Evolutionary conservation across 2,329 filamentous ascomycete genomes (phyloP).

Genomic region (Verticillium longisporum): DNA sequence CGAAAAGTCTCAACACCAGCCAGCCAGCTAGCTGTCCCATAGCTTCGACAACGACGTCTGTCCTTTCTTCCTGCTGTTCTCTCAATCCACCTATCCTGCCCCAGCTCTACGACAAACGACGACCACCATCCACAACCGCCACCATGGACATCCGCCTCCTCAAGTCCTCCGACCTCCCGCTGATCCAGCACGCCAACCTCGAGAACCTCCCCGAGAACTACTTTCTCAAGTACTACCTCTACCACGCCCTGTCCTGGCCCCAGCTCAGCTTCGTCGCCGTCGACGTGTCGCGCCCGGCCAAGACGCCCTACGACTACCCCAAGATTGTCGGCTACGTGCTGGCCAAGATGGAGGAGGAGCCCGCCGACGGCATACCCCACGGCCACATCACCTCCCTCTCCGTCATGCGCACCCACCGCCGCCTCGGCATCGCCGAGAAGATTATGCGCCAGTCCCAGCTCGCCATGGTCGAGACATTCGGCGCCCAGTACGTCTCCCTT

Average conservation of each 20-base stretch:
- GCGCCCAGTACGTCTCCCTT: conserved; percentile 85
- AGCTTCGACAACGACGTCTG: no score
- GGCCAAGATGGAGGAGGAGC: conserved; percentile 99
- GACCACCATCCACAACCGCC: conserved; percentile 8
- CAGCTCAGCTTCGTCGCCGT: conserved; percentile 96
- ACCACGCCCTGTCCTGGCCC: conserved; percentile 97
- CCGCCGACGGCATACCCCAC: conserved; percentile 80
- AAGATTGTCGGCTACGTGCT: conserved; percentile 99
- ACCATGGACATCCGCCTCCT: conserved; percentile 88
- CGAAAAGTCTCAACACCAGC: background rate
- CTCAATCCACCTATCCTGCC: no score
- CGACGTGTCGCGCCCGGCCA: conserved; percentile 73
- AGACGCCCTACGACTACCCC: conserved; percentile 79
- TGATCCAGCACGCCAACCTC: conserved; percentile 97
- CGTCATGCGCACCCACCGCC: conserved; percentile 92
- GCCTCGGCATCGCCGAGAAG: conserved; percentile 91
- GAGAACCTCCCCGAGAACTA: conserved; percentile 99
- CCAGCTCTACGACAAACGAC: no score
- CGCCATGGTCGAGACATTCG: conserved; percentile 94
- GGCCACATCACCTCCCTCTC: conserved; percentile 93
- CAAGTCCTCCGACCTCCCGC: conserved; percentile 73
- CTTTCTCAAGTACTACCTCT: conserved; percentile 99
- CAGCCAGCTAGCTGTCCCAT: background rate
- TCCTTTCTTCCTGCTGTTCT: no score
- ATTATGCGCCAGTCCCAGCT: conserved; percentile 93